Conservation (phyloP, 176 grass and related monocot genomes). For the Cymbopogon citratus region DNA sequence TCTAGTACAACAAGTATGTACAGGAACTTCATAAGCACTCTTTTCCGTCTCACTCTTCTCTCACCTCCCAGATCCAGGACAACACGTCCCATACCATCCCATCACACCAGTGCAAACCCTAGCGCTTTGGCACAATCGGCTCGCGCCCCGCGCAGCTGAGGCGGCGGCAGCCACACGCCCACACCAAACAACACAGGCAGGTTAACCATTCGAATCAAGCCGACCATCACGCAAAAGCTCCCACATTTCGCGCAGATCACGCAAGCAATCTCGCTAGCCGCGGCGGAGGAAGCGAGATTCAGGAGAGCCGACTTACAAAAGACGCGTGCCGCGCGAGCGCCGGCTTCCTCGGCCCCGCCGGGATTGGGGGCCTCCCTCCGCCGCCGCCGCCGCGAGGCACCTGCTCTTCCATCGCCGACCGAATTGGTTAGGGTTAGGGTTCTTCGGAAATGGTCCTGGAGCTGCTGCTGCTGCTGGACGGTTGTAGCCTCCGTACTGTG, state of each 20-base stretch:
- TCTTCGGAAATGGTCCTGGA: neutral
- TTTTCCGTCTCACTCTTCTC: neutral
- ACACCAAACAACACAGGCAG: neutral
- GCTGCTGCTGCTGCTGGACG: neutral
- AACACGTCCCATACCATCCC: neutral
- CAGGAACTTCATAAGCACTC: neutral
- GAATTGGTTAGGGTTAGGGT: conserved; percentile 35
- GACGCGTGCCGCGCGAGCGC: conserved; percentile 61
- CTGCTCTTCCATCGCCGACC: conserved; percentile 30
- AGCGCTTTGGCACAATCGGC: neutral
- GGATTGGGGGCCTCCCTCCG: conserved; percentile 47
- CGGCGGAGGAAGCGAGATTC: neutral
- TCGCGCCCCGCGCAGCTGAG: neutral
- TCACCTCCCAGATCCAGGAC: neutral
- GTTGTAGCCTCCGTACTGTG: conserved; percentile 7
- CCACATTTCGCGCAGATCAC: conserved; percentile 17
- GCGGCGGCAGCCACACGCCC: neutral
- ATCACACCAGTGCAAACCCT: neutral
- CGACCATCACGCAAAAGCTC: neutral
- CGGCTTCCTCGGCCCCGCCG: conserved; percentile 39
- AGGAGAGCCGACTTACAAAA: conserved; percentile 46
- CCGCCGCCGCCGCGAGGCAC: conserved; percentile 18
- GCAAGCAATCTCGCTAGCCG: neutral
- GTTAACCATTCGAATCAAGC: neutral
- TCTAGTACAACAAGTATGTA: conserved; percentile 17